Evolutionary conservation across 441 rosid genomes (phyloP).

Genomic region (Syzygium syzygioides): DNA sequence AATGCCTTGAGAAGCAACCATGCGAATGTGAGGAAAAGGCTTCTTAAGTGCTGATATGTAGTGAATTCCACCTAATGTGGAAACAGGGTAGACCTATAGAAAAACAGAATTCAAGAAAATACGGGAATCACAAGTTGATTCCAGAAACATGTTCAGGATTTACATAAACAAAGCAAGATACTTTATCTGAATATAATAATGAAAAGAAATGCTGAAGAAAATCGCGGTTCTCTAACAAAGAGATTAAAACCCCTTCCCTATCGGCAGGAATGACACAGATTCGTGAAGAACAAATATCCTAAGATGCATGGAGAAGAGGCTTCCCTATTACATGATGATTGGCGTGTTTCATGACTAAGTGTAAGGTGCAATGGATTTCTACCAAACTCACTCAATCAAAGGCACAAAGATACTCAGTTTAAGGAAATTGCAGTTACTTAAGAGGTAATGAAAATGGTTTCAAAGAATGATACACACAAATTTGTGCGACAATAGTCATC

Average conservation of each 20-base stretch:
- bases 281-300: not conserved
- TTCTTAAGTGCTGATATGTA: constrained; percentile 46
- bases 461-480: not conserved
- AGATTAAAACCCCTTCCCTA: not conserved
- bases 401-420: not conserved
- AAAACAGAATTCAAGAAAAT: not conserved
- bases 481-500: not conserved
- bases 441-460: not conserved
- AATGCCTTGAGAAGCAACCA: constrained; percentile 63
- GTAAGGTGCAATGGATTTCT: not conserved
- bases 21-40: constrained; percentile 49
- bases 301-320: not conserved
- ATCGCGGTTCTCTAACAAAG: not conserved
- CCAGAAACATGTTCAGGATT: not conserved
- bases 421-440: not conserved
- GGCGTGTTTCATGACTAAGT: not conserved
- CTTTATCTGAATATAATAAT: not conserved
- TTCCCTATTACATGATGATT: not conserved
- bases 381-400: not conserved
- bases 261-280: not conserved
- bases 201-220: not conserved
- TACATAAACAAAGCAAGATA: not conserved
- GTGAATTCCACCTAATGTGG: constrained; percentile 41
- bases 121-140: not conserved
- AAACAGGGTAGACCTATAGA: constrained; percentile 53